Percentiles rank a stretch among this genome's conserved stretches.
Evolutionary conservation across 257 asterid genomes (phyloP).

Genomic region (Rehmannia glutinosa): DNA sequence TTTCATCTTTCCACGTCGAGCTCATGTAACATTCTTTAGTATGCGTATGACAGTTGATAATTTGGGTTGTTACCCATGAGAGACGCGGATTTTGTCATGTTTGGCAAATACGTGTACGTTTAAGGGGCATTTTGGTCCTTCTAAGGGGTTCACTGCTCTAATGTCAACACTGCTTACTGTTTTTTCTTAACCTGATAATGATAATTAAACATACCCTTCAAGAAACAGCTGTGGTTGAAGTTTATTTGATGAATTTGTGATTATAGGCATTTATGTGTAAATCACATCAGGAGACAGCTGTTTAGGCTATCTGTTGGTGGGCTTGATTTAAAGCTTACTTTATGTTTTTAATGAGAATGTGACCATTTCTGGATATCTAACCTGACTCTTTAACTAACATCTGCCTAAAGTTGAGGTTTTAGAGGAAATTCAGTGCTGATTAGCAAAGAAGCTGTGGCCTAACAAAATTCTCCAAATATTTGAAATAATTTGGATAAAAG

Average conservation of each 20-base stretch:
- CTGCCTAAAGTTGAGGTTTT: slow-evolving; percentile 1
- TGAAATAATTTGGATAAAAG: too few relatives aligned
- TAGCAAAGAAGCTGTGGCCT: not conserved
- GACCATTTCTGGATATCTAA: not conserved
- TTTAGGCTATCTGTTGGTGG: not conserved
- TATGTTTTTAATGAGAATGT: slow-evolving; percentile 12
- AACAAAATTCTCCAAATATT: not conserved
- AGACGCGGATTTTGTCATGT: too few relatives aligned
- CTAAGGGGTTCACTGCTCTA: too few relatives aligned
- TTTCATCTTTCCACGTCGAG: too few relatives aligned
- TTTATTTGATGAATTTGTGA: not conserved
- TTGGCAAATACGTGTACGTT: too few relatives aligned
- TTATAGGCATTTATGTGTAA: not conserved
- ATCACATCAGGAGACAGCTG: not conserved
- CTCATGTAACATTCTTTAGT: not conserved
- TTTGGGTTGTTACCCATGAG: too few relatives aligned
- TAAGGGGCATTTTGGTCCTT: too few relatives aligned
- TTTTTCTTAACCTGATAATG: not conserved
- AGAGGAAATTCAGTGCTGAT: not conserved
- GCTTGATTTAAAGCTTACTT: not conserved
- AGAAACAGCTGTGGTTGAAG: not conserved
- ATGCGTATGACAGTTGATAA: too few relatives aligned
- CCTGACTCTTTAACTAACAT: slow-evolving; percentile 13
- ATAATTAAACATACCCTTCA: not conserved
- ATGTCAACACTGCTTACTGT: not conserved